Conservation (phyloP, 2,329 filamentous ascomycete genomes). For the Trichoderma aggressivum region DNA sequence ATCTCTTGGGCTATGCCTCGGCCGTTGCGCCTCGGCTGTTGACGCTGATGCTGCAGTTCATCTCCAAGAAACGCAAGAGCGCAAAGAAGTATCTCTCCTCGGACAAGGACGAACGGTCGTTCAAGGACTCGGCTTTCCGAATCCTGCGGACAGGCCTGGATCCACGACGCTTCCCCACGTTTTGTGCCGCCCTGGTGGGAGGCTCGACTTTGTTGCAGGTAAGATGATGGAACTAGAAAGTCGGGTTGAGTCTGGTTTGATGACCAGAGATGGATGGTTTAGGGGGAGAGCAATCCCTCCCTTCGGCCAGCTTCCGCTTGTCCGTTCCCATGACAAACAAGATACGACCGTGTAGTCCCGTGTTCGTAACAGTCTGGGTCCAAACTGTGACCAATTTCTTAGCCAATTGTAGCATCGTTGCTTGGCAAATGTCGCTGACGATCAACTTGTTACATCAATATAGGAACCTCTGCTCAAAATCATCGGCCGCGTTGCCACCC, state of each 20-base stretch:
- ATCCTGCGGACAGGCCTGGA: constrained; percentile 53
- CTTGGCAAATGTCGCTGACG: background rate
- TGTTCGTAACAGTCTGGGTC: background rate
- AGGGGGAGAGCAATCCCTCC: too few relatives aligned
- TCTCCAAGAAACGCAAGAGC: constrained; percentile 37
- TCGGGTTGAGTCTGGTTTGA: background rate
- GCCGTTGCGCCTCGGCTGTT: constrained; percentile 55
- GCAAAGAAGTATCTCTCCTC: constrained; percentile 28
- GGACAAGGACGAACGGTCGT: constrained; percentile 30
- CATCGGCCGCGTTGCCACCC: constrained; percentile 26
- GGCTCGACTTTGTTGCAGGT: constrained; percentile 61
- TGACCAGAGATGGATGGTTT: background rate
- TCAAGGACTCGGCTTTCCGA: constrained; percentile 32
- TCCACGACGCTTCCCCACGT: constrained; percentile 56
- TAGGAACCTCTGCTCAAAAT: constrained; percentile 33
- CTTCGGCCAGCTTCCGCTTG: background rate
- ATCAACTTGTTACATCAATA: background rate
- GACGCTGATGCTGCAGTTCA: constrained; percentile 50
- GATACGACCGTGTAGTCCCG: background rate
- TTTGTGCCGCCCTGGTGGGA: constrained; percentile 59
- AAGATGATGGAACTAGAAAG: constrained; percentile 24
- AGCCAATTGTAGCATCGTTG: background rate
- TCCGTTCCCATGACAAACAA: background rate
- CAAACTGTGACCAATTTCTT: background rate
- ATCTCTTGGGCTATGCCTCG: constrained; percentile 58